These are phyloP conservation scores for Ziziphus jujuba DNA, from an alignment of 306 rosid genomes.

Conservation along the genomic window DNA sequence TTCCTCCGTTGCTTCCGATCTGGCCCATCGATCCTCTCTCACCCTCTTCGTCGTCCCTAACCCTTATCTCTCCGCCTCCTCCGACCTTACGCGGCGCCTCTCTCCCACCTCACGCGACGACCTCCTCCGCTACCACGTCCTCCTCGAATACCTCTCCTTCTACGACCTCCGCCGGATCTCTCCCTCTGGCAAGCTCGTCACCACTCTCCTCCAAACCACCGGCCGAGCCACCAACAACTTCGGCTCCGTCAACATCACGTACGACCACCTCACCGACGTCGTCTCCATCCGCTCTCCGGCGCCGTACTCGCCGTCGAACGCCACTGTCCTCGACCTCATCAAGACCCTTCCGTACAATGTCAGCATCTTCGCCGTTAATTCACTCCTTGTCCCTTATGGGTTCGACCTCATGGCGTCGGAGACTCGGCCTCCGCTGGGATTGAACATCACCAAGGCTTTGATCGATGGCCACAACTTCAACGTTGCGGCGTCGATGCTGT, in stretches of 20 bases:
- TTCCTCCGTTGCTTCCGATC: constrained; percentile 52
- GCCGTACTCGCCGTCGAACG: constrained; percentile 62
- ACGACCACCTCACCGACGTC: constrained; percentile 43
- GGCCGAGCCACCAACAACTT: constrained; percentile 85
- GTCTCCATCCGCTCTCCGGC: constrained; percentile 66
- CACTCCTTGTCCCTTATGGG: constrained; percentile 74
- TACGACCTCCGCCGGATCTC: constrained; percentile 68
- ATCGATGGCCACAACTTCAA: constrained; percentile 87
- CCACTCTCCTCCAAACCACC: constrained; percentile 91
- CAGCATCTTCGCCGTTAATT: constrained; percentile 64
- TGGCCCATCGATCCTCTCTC: constrained; percentile 64
- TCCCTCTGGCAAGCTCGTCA: constrained; percentile 73
- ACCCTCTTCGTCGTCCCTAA: constrained; percentile 95
- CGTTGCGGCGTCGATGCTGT: constrained; percentile 83
- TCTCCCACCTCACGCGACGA: constrained; percentile 63
- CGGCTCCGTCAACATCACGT: constrained; percentile 84
- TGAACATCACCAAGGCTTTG: constrained; percentile 74
- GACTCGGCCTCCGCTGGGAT: constrained; percentile 61
- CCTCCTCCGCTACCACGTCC: constrained; percentile 92
- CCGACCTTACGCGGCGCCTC: constrained; percentile 58
- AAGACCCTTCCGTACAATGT: constrained; percentile 87
- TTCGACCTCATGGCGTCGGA: constrained; percentile 93
- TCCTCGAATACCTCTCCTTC: constrained; percentile 73
- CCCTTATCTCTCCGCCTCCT: constrained; percentile 45
- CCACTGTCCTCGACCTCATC: constrained; percentile 55